These are phyloP conservation scores for Mycena epipterygia DNA, from an alignment of 768 basidiomycete species.

Conservation along the genomic window DNA sequence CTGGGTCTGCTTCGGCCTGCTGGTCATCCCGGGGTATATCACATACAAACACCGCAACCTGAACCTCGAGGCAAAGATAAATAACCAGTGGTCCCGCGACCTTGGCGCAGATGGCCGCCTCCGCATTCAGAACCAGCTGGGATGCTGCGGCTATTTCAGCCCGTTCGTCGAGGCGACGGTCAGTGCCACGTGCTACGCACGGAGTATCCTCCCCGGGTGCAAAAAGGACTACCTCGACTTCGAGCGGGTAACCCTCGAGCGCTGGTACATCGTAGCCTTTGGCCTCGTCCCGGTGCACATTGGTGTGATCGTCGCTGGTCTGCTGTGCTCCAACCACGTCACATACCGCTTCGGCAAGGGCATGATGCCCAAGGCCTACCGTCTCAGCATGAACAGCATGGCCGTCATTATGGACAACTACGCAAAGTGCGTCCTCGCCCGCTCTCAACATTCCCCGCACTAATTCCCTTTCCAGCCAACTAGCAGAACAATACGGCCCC, in stretches of 20 bases:
- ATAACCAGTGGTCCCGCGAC: slow-evolving; percentile 78
- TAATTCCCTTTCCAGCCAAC: slow-evolving; percentile 60
- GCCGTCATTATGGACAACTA: slow-evolving; percentile 90
- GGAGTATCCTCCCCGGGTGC: slow-evolving; percentile 80
- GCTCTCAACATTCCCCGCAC: not conserved
- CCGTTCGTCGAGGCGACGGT: slow-evolving; percentile 87
- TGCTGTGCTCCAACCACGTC: slow-evolving; percentile 87
- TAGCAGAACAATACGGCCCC: slow-evolving; percentile 80
- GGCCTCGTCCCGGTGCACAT: slow-evolving; percentile 78
- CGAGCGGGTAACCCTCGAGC: slow-evolving; percentile 65
- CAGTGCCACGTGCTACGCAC: slow-evolving; percentile 80
- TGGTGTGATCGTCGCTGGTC: slow-evolving; percentile 68
- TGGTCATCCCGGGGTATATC: slow-evolving; percentile 83
- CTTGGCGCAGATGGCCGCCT: slow-evolving; percentile 73
- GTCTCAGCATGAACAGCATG: slow-evolving; percentile 80
- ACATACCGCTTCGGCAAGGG: slow-evolving; percentile 92
- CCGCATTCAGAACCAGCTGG: slow-evolving; percentile 78
- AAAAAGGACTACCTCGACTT: slow-evolving; percentile 73
- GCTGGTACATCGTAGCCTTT: slow-evolving; percentile 79
- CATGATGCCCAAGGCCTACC: slow-evolving; percentile 88
- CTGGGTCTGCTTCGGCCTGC: slow-evolving; percentile 80
- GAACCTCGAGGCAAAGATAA: slow-evolving; percentile 88
- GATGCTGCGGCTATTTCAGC: slow-evolving; percentile 86
- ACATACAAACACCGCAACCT: slow-evolving; percentile 82
- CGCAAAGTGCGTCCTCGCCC: slow-evolving; percentile 67